Evolutionary conservation across 257 asterid genomes (phyloP), one percentile per base, ranked within the genome.

Genomic region (Striga asiatica): DNA sequence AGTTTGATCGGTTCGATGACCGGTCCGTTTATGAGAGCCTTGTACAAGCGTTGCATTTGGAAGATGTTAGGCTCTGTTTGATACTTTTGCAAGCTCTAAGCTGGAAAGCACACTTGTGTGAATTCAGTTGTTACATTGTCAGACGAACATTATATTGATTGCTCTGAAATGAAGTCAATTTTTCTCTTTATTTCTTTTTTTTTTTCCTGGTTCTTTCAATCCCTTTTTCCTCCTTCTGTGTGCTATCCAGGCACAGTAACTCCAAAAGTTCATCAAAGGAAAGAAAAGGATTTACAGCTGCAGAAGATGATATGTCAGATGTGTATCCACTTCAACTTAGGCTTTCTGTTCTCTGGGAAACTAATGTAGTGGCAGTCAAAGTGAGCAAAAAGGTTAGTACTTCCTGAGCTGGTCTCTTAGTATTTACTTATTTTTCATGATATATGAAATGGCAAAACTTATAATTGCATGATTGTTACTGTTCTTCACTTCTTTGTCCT

Each of bases 241-340:
- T 62, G 62, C 31, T 58, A 51, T 64, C 57, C 74, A 91, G 98
- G 98, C 96, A 91, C 65, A 87, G 94, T 67, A 82, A 78, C 70
- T 78, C 78, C 54, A 91, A 75, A 75, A 67, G 34, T 70, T 71
- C 79, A 17, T 50, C 71, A 45, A 82, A 82, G 78, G 85, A 78
- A 41, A 77, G 68, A 37, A 78, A 67, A 70, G 74, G 70, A 56
- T 73, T 78, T 61, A 70, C 77, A 66, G 80, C 75, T 42, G 72
- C 66, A 11, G 94, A 85, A 66, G 97, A 86, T 58, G 95, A 84
- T 67, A 87, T 81, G 81, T 73, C 94, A 5, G 98, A 91, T 74
- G 93, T 87, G 67, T 91, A 78, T 70, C 96, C 97, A 20, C 70
- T 91, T 70, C 92, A 80, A 71, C 86, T 91, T 58, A 78, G 94